A percentile compares a stretch with the other conserved stretches of the same genome.
phyloP scores from a whole-genome alignment of 2,329 filamentous ascomycete genomes.

The Sporothrix dimorphospora region DNA sequence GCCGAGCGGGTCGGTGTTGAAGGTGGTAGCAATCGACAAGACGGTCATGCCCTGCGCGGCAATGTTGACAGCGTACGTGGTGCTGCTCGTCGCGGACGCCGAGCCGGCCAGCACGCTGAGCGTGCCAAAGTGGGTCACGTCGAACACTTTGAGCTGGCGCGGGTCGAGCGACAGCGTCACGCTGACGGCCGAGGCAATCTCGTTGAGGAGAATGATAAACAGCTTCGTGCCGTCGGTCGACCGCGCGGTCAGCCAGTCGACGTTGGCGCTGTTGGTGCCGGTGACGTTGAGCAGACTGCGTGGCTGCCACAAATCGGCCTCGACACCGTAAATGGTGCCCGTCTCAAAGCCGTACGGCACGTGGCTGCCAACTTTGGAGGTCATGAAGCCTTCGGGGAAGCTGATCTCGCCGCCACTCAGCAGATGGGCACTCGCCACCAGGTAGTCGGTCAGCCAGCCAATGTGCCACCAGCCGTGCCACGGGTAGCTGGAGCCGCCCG shows the following conservation, averaged over 20 bases:
- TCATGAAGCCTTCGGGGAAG: constrained; percentile 30
- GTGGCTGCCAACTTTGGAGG: constrained; percentile 31
- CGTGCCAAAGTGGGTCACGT: constrained; percentile 16
- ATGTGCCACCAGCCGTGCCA: constrained; percentile 34
- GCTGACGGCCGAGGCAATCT: background rate
- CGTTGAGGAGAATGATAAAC: constrained; percentile 28
- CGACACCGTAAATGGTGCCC: constrained; percentile 26
- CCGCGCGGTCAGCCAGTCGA: constrained; percentile 27
- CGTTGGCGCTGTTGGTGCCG: constrained; percentile 13
- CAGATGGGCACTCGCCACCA: constrained; percentile 27
- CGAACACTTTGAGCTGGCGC: constrained; percentile 18
- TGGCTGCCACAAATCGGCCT: constrained; percentile 26
- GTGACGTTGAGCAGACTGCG: constrained; percentile 17
- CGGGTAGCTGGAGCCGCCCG: constrained; percentile 28
- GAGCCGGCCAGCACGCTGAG: background rate
- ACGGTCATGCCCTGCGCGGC: constrained; percentile 18
- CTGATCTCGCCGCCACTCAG: constrained; percentile 23
- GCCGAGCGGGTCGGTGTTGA: constrained; percentile 21
- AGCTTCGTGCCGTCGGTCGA: constrained; percentile 23
- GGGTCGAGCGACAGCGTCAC: constrained; percentile 19
- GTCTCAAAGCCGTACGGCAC: constrained; percentile 28
- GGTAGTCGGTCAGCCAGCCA: constrained; percentile 32
- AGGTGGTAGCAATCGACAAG: constrained; percentile 18
- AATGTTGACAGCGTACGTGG: constrained; percentile 22
- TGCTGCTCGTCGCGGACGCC: background rate